A percentile compares a stretch with the other conserved stretches of the same genome.
Evolutionary conservation across 441 rosid species (phyloP).

Genomic region (Croton setiger): DNA sequence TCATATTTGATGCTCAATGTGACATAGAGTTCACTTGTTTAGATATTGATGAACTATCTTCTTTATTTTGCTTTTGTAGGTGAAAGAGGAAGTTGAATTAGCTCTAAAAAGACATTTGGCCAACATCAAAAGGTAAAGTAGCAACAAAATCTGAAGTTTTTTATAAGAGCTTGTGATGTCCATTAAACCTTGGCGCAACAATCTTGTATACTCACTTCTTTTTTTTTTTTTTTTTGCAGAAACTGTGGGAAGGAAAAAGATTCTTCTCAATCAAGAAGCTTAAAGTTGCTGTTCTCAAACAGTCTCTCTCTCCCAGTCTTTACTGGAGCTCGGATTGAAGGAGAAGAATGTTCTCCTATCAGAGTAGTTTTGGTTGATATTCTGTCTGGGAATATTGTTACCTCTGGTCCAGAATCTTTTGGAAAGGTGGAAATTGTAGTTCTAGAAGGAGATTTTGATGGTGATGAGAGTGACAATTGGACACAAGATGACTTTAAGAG

Average conservation of each 20-base stretch:
- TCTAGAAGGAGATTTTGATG: slow-evolving; percentile 89
- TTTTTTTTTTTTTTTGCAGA: slow-evolving; percentile 37
- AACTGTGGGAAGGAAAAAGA: slow-evolving; percentile 58
- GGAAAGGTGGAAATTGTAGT: slow-evolving; percentile 85
- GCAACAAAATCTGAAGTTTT: slow-evolving; percentile 10
- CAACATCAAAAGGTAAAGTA: slow-evolving; percentile 60
- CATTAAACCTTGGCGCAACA: slow-evolving; percentile 7
- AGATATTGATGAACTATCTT: background rate
- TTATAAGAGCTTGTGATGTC: background rate
- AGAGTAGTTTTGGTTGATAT: slow-evolving; percentile 68
- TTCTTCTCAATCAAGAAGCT: slow-evolving; percentile 54
- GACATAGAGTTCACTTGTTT: background rate
- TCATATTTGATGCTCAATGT: background rate
- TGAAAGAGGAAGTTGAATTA: slow-evolving; percentile 91
- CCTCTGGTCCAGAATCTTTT: slow-evolving; percentile 64
- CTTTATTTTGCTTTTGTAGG: slow-evolving; percentile 40
- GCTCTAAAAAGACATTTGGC: slow-evolving; percentile 76
- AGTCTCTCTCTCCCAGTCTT: slow-evolving; percentile 78
- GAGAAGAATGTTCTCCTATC: slow-evolving; percentile 56
- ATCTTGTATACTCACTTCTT: background rate
- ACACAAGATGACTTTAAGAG: slow-evolving; percentile 68
- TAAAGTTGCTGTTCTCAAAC: slow-evolving; percentile 66
- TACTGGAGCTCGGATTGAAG: slow-evolving; percentile 91
- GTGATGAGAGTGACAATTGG: slow-evolving; percentile 62
- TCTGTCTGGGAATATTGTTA: slow-evolving; percentile 50